Conservation (phyloP, 2,329 filamentous ascomycete species). For the Blumeriella jaapii region DNA sequence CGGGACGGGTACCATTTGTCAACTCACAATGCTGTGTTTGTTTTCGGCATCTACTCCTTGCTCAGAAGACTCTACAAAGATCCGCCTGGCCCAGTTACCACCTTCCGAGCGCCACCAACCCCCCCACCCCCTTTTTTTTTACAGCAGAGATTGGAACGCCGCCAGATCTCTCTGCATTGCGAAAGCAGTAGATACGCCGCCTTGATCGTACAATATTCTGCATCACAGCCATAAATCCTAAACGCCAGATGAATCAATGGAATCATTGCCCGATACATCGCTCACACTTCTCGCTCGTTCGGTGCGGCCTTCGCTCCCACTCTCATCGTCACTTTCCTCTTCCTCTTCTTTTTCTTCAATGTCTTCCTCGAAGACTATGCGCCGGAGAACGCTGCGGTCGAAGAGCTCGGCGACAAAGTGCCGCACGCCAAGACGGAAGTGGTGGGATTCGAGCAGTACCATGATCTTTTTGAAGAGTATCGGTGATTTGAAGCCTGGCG, state of each 20-base stretch:
- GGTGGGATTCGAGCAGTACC: constrained; percentile 74
- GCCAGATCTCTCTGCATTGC: constrained; percentile 4
- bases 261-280: constrained; percentile 21
- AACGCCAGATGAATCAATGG: constrained; percentile 3
- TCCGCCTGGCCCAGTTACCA: not conserved
- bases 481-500: constrained; percentile 62
- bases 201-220: constrained; percentile 14
- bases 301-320: constrained; percentile 30
- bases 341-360: constrained; percentile 25
- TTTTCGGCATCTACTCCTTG: constrained; percentile 1
- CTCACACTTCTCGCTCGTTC: constrained; percentile 46
- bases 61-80: constrained; percentile 2
- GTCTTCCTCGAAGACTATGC: constrained; percentile 66
- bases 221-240: constrained; percentile 2
- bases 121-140: not conserved
- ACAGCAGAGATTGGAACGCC: constrained; percentile 3
- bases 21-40: constrained; percentile 1
- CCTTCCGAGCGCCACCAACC: too few species aligned
- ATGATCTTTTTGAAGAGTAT: constrained; percentile 78
- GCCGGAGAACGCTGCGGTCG: constrained; percentile 76
- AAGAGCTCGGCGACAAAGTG: constrained; percentile 91
- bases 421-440: constrained; percentile 76
- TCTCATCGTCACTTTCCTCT: constrained; percentile 33
- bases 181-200: constrained; percentile 13
- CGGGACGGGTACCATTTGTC: too few species aligned